Evolutionary conservation across 345 rosid genomes (phyloP).

Genomic region (Erodium maritimum): DNA sequence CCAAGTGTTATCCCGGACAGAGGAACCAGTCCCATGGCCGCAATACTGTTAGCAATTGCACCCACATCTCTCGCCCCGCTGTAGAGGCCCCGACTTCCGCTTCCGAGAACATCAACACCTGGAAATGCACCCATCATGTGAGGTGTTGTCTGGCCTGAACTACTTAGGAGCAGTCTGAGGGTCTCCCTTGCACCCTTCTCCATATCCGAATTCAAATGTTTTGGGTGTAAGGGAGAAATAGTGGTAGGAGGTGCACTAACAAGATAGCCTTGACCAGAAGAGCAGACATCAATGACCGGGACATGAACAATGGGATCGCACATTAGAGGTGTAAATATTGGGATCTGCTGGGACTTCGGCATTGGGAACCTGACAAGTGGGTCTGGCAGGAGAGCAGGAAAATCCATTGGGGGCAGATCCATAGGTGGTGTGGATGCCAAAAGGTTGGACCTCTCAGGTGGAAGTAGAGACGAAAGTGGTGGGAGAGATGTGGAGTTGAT

Average conservation of each 20-base stretch:
- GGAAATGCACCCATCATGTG: conserved; percentile 43
- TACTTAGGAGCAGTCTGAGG: conserved; percentile 57
- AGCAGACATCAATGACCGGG: conserved; percentile 86
- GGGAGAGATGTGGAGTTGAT: conserved; percentile 24
- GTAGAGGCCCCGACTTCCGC: conserved; percentile 65
- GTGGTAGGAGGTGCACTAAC: conserved; percentile 65
- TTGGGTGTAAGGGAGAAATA: conserved; percentile 48
- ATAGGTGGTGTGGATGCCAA: conserved; percentile 41
- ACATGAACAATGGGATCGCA: conserved; percentile 92
- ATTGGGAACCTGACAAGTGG: conserved; percentile 49
- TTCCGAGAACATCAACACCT: conserved; percentile 17
- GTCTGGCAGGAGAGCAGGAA: conserved; percentile 43
- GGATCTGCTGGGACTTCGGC: conserved; percentile 49
- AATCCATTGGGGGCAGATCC: conserved; percentile 37
- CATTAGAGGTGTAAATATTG: conserved; percentile 68
- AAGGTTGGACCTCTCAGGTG: conserved; percentile 32
- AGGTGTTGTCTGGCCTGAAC: conserved; percentile 43
- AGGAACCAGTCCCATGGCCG: conserved; percentile 31
- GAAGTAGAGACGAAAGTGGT: conserved; percentile 55
- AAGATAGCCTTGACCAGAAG: conserved; percentile 88
- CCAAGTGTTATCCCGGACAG: conserved; percentile 27
- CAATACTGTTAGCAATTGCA: conserved; percentile 25
- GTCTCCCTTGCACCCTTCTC: conserved; percentile 96
- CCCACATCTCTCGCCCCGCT: conserved; percentile 35
- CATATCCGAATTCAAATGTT: conserved; percentile 24